Evolutionary conservation across 305 asterid genomes (phyloP).

Genomic region (Solanum aculeatissimum): DNA sequence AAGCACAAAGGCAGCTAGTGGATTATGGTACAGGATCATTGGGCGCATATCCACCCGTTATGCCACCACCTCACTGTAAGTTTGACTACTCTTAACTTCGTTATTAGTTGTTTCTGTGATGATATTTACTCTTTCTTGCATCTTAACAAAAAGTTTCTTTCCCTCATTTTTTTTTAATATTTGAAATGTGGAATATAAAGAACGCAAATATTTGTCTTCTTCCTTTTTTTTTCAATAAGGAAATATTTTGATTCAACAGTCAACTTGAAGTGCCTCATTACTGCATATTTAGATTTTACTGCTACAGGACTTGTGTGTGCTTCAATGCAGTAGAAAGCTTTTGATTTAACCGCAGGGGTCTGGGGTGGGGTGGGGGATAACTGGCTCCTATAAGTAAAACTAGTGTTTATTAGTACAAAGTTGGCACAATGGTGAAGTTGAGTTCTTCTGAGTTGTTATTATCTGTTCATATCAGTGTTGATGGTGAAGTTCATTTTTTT

Average conservation of each 20-base stretch:
- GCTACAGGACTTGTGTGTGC: neutral
- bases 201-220: neutral
- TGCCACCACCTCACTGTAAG: constrained; percentile 67
- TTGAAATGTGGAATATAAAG: neutral
- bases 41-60: constrained; percentile 55
- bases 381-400: neutral
- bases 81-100: neutral
- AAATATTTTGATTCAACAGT: neutral
- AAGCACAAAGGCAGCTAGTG: constrained; percentile 89
- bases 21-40: constrained; percentile 83
- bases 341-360: neutral
- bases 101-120: neutral
- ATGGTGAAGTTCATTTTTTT: neutral
- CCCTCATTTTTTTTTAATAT: neutral
- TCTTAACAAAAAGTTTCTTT: neutral
- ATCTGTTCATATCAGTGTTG: neutral
- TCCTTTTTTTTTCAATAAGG: neutral
- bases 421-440: neutral
- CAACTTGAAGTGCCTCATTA: neutral
- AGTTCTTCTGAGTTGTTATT: neutral
- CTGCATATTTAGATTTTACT: neutral
- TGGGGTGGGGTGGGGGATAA: neutral
- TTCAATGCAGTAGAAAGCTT: neutral
- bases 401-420: neutral
- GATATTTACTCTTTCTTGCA: neutral